phyloP scores from a whole-genome alignment of 177 flowering plant species.

The Vitis hybrid region DNA sequence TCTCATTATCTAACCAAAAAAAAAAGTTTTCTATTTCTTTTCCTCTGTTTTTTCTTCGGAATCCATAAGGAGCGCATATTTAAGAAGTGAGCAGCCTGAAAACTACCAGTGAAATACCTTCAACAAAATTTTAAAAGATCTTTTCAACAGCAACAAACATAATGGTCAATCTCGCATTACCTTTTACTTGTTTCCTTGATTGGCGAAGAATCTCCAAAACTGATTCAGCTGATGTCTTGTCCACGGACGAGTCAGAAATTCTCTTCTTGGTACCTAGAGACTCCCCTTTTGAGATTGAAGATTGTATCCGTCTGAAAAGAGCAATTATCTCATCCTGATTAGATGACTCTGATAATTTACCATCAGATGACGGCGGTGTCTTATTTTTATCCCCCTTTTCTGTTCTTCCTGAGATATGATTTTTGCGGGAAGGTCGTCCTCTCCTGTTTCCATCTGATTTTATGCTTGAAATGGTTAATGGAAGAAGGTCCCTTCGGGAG shows the following conservation, averaged over 20 bases:
- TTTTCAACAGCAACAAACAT: neutral
- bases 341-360: slow-evolving; percentile 24
- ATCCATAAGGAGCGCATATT: neutral
- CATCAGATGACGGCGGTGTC: slow-evolving; percentile 20
- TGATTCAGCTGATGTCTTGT: slow-evolving; percentile 37
- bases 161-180: slow-evolving; percentile 22
- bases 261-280: slow-evolving; percentile 24
- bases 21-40: neutral
- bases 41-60: neutral
- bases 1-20: neutral
- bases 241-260: slow-evolving; percentile 20
- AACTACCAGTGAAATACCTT: neutral
- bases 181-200: slow-evolving; percentile 35
- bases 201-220: slow-evolving; percentile 41
- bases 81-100: neutral
- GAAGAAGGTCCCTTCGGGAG: slow-evolving; percentile 19
- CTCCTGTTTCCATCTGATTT: slow-evolving; percentile 39
- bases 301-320: slow-evolving; percentile 52
- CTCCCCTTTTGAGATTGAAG: slow-evolving; percentile 55
- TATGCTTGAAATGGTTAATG: slow-evolving; percentile 19
- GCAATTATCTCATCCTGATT: slow-evolving; percentile 53
- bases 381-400: slow-evolving; percentile 17
- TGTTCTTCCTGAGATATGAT: slow-evolving; percentile 19
- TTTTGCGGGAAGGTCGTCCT: slow-evolving; percentile 25
- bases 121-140: neutral